phyloP scores from a whole-genome alignment of 768 basidiomycete species.

The Mycena vulgaris region DNA sequence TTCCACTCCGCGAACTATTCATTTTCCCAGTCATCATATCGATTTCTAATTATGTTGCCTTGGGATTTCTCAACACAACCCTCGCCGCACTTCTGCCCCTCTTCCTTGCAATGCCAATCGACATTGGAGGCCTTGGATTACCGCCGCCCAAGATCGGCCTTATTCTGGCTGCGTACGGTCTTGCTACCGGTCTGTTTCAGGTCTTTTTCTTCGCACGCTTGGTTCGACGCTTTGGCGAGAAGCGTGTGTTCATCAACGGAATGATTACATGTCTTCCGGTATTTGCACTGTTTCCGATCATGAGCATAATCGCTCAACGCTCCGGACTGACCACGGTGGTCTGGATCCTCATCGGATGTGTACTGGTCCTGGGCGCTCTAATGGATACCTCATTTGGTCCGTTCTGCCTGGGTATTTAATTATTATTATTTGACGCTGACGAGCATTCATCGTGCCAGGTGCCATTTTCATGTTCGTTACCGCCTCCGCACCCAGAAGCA shows the following conservation, averaged over 20 bases:
- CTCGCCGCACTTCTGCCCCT: conserved; percentile 78
- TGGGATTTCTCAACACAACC: conserved; percentile 64
- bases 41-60: conserved; percentile 53
- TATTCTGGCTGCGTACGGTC: conserved; percentile 72
- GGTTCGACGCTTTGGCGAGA: conserved; percentile 75
- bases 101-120: conserved; percentile 82
- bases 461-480: conserved; percentile 68
- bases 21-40: conserved; percentile 52
- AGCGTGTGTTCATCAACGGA: conserved; percentile 69
- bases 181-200: conserved; percentile 77
- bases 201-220: conserved; percentile 76
- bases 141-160: conserved; percentile 76
- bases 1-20: conserved; percentile 57
- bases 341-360: conserved; percentile 66
- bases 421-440: conserved; percentile 47
- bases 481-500: conserved; percentile 62
- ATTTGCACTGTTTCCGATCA: conserved; percentile 73
- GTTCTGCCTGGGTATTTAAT: conserved; percentile 11
- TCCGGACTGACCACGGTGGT: conserved; percentile 65
- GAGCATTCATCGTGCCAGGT: conserved; percentile 48
- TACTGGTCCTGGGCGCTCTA: conserved; percentile 62
- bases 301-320: conserved; percentile 67
- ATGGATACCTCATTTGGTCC: conserved; percentile 40
- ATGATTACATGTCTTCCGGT: conserved; percentile 66
- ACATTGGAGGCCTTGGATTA: conserved; percentile 78